Evolutionary conservation across 2,329 filamentous ascomycete genomes (phyloP), one percentile per base, ranked within the genome.

Genomic region (Aspergillus viridinutans): DNA sequence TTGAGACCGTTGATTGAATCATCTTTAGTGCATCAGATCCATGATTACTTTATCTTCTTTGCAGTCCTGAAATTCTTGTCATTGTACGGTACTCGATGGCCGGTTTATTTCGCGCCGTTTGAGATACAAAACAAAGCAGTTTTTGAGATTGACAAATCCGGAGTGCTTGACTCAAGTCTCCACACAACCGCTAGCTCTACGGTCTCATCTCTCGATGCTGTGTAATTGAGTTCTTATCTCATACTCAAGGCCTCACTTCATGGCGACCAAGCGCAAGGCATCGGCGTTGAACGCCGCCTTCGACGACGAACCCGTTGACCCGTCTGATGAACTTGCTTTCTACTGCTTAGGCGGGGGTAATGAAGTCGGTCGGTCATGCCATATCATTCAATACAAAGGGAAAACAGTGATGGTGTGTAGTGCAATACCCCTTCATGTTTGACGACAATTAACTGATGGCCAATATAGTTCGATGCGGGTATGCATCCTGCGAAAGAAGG

Each of bases 301-400:
- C 23, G 83, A 87, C 45, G 91, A 97, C 57, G 92, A 97, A 68
- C 90, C 92, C 1, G 88, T 96, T 57, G 93, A 97, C 68, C 92
- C 94, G 4, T 85, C 92, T 1, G 94, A 99, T 71, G 92, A 97
- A 80, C 84, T 99, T 57, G 90, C 92, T 78, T 99, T 99, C 69
- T 83, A 96, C 54, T 95, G 91, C 68, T 80, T 99, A 40, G 94
- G 94, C 60, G 94, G 94, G 60, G 94, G 94, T 65, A 97, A 97
- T 74, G 94, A 99, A 77, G 94, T 99, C 60, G 94, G 94, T 54
- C 84, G 94, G 64, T 97, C 94, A 64, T 97, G 94, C 75, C 94
- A 99, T 73, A 96, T 99, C 67, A 87, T 99, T 58, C 92, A 97
- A 71, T 99, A 99, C 83, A 99, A 97, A 78, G 94, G 94, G 60